Evolutionary conservation across 2,329 filamentous ascomycete species (phyloP).

Genomic region (Peltaster fructicola): DNA sequence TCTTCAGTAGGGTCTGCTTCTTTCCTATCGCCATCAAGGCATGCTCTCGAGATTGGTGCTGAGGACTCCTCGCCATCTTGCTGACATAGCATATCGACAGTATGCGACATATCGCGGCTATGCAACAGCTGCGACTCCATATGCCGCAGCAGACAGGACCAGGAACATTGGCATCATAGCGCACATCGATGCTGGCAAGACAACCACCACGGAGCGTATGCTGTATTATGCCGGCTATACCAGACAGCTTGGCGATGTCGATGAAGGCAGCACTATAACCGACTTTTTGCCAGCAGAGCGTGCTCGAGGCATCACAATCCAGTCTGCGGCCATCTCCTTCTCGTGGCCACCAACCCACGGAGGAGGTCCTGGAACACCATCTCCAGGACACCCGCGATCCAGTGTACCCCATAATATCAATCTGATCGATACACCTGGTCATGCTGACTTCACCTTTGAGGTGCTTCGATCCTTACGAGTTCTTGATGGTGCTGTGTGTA

Average conservation of each 20-base stretch:
- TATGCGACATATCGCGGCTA: too few relatives aligned
- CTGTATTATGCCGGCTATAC: constrained; percentile 76
- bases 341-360: constrained; percentile 80
- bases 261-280: constrained; percentile 90
- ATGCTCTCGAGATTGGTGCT: too few relatives aligned
- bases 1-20: too few relatives aligned
- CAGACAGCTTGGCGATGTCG: constrained; percentile 47
- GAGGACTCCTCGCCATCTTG: constrained; percentile 3
- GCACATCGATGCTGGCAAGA: constrained; percentile 97
- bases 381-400: constrained; percentile 26
- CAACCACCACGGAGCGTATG: constrained; percentile 97
- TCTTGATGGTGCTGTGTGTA: constrained; percentile 79
- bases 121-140: constrained; percentile 2
- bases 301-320: constrained; percentile 87
- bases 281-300: constrained; percentile 91
- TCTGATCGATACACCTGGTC: constrained; percentile 87
- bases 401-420: constrained; percentile 55
- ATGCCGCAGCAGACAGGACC: constrained; percentile 29
- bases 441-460: constrained; percentile 95
- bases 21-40: too few relatives aligned
- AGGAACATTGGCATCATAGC: constrained; percentile 97
- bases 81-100: constrained; percentile 3
- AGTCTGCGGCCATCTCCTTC: constrained; percentile 91
- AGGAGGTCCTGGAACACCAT: too few relatives aligned
- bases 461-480: constrained; percentile 79